Evolutionary conservation across 768 basidiomycete genomes (phyloP).

Genomic region (Dacryopinax spathularia): DNA sequence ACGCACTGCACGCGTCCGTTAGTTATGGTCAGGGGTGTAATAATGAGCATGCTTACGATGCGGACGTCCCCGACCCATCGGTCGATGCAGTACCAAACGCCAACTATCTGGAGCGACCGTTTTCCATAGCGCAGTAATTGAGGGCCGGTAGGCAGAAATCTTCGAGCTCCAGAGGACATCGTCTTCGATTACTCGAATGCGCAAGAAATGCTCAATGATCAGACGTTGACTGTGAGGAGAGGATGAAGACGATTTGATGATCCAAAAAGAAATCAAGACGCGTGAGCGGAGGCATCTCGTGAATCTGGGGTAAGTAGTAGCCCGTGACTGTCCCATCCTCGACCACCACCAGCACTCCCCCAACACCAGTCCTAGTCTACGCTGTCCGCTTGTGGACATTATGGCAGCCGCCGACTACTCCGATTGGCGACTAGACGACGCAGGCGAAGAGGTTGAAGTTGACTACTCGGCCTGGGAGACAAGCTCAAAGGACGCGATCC

Average conservation of each 20-base stretch:
- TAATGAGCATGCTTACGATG: background rate
- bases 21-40: background rate
- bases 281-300: background rate
- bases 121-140: background rate
- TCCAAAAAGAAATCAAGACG: background rate
- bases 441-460: background rate
- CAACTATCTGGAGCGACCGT: background rate
- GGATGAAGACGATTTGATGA: background rate
- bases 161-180: background rate
- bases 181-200: background rate
- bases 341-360: background rate
- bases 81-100: background rate
- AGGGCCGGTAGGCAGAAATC: background rate
- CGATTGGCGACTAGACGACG: background rate
- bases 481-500: slow-evolving; percentile 56
- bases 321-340: background rate
- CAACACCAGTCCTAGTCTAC: background rate
- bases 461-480: background rate
- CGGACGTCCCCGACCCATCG: background rate
- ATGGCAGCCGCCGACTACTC: background rate
- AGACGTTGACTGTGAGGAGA: background rate
- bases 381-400: background rate
- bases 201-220: too few species aligned
- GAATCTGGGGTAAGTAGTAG: background rate
- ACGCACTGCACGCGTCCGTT: slow-evolving; percentile 3